A percentile compares a stretch with the other conserved stretches of the same genome.
These are phyloP conservation scores for Aureobasidium vineae DNA, from an alignment of 2,329 filamentous ascomycete genomes.

Conservation along the genomic window DNA sequence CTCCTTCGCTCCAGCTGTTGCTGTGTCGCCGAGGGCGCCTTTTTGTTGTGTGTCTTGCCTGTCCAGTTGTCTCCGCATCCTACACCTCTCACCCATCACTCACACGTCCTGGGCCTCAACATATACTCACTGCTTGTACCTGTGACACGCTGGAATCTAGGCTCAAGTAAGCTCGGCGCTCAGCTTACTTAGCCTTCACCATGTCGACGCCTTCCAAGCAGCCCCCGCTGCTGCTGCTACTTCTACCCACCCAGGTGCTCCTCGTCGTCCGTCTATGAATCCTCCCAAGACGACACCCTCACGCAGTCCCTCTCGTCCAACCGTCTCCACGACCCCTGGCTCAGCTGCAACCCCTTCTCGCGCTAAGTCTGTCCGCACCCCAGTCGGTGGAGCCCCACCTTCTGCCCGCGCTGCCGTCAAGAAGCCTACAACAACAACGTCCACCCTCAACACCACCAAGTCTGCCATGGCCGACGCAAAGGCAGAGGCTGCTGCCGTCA, in stretches of 20 bases:
- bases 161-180: constrained; percentile 21
- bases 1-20: constrained; percentile 10
- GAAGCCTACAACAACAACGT: constrained; percentile 45
- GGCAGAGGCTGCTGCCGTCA: constrained; percentile 72
- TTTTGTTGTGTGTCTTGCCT: constrained; percentile 11
- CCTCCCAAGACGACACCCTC: constrained; percentile 24
- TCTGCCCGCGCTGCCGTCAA: constrained; percentile 70
- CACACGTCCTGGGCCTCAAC: not conserved
- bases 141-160: constrained; percentile 19
- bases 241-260: constrained; percentile 14
- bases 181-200: constrained; percentile 22
- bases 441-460: constrained; percentile 25
- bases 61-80: not conserved
- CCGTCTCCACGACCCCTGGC: constrained; percentile 4
- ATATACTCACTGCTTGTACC: not conserved
- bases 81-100: not conserved
- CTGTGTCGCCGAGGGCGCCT: constrained; percentile 7
- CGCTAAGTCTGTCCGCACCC: constrained; percentile 61
- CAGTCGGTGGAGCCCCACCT: constrained; percentile 55
- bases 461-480: constrained; percentile 62
- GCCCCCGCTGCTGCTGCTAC: constrained; percentile 25
- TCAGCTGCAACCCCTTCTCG: constrained; percentile 26
- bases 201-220: constrained; percentile 29
- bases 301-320: constrained; percentile 26
- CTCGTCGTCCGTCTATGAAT: constrained; percentile 28